Evolutionary conservation across 345 rosid genomes (phyloP).

Genomic region (Balakata baccata): DNA sequence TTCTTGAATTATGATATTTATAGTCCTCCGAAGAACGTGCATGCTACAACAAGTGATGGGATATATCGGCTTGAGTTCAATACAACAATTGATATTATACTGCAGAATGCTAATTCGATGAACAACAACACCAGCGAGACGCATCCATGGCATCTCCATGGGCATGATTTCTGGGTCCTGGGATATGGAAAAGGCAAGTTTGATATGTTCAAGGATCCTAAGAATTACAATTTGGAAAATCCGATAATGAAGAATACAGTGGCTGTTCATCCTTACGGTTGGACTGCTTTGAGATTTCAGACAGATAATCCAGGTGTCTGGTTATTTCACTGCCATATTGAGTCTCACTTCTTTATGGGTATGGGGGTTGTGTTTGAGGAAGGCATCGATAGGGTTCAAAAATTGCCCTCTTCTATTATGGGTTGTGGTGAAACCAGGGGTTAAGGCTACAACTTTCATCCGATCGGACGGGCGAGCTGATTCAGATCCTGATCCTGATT

Average conservation of each 20-base stretch:
- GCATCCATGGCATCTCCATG: constrained; percentile 84
- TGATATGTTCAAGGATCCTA: constrained; percentile 39
- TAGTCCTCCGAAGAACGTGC: constrained; percentile 10
- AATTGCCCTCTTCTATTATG: constrained; percentile 56
- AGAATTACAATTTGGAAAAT: constrained; percentile 48
- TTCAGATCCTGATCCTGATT: no score
- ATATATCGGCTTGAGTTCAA: constrained; percentile 50
- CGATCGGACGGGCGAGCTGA: no score
- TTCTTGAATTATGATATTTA: constrained; percentile 25
- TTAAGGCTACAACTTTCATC: no score
- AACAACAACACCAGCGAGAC: constrained; percentile 45
- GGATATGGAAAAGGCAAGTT: constrained; percentile 68
- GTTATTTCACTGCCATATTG: constrained; percentile 75
- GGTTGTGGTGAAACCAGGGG: constrained; percentile 38
- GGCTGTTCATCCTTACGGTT: constrained; percentile 60
- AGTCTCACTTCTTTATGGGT: constrained; percentile 67
- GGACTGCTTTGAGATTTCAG: constrained; percentile 66
- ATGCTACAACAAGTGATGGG: constrained; percentile 37
- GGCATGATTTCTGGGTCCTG: constrained; percentile 83
- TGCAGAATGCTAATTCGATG: constrained; percentile 67
- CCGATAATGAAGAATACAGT: constrained; percentile 84
- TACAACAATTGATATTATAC: constrained; percentile 56
- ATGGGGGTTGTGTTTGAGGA: constrained; percentile 63
- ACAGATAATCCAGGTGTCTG: constrained; percentile 71
- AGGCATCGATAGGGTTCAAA: constrained; percentile 46